Percentiles rank a stretch among this genome's conserved stretches.
phyloP scores from a whole-genome alignment of 257 asterid species.

The Jaltomata sinuosa region DNA sequence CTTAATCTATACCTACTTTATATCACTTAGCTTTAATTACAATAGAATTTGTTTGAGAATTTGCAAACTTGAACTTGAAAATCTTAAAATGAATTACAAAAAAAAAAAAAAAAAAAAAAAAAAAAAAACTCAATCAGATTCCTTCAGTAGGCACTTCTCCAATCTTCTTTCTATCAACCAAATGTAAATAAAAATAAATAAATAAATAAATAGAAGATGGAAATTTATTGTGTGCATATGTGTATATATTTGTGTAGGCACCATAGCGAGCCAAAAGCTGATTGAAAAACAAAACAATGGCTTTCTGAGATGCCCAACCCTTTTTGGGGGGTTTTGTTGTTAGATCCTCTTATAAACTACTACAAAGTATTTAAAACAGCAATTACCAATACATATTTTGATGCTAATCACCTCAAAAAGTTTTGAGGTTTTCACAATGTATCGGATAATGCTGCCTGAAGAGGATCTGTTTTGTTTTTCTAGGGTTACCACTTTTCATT shows the following conservation, averaged over 20 bases:
- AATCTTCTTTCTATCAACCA: neutral
- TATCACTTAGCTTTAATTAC: too few species aligned
- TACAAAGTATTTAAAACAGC: neutral
- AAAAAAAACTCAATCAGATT: too few species aligned
- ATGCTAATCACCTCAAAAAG: neutral
- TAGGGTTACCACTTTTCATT: neutral
- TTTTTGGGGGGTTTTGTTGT: neutral
- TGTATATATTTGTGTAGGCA: neutral
- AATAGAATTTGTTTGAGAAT: too few species aligned
- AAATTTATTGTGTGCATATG: neutral
- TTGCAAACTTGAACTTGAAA: too few species aligned
- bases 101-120: too few species aligned
- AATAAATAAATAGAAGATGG: too few species aligned
- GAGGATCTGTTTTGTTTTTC: neutral
- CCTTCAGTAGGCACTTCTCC: neutral
- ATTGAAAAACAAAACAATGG: neutral
- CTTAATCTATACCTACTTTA: too few species aligned
- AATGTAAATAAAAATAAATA: neutral
- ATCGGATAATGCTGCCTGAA: neutral
- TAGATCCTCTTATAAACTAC: neutral
- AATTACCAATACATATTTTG: neutral
- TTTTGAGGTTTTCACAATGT: neutral
- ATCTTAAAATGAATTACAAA: too few species aligned
- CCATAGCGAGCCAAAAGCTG: conserved; percentile 2
- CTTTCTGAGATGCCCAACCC: conserved; percentile 1